Evolutionary conservation across 257 asterid genomes (phyloP).

Genomic region (Scutellaria galericulata): DNA sequence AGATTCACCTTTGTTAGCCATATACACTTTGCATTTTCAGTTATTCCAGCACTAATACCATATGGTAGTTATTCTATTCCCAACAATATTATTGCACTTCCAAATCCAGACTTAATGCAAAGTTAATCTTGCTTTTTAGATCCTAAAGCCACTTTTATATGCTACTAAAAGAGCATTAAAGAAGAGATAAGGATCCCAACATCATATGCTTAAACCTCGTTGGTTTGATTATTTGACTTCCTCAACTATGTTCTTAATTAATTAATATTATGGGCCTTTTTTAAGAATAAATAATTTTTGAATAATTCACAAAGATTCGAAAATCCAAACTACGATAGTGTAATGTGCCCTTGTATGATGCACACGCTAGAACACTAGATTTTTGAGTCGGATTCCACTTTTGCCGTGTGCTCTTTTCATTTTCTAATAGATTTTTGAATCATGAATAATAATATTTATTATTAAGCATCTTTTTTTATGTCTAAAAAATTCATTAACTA

Average conservation of each 20-base stretch:
- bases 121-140: conserved; percentile 41
- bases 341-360: conserved; percentile 26
- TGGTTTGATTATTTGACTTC: conserved; percentile 40
- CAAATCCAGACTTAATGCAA: conserved; percentile 34
- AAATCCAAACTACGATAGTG: conserved; percentile 22
- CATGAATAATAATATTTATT: neutral
- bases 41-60: conserved; percentile 20
- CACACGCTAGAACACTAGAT: conserved; percentile 42
- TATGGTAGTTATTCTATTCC: conserved; percentile 33
- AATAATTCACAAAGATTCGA: conserved; percentile 26
- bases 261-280: neutral
- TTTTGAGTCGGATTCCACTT: conserved; percentile 42
- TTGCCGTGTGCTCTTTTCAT: neutral
- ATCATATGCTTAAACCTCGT: conserved; percentile 34
- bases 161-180: conserved; percentile 29
- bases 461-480: conserved; percentile 4
- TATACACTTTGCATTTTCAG: conserved; percentile 16
- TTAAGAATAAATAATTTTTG: no score
- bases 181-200: conserved; percentile 53
- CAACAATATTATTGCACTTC: conserved; percentile 25
- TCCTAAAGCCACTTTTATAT: conserved; percentile 44
- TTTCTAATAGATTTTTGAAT: conserved; percentile 3
- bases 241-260: neutral
- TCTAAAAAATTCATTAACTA: neutral
- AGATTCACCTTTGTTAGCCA: neutral